phyloP scores from a whole-genome alignment of 495 filamentous ascomycete species.

The Cercophora scortea region DNA sequence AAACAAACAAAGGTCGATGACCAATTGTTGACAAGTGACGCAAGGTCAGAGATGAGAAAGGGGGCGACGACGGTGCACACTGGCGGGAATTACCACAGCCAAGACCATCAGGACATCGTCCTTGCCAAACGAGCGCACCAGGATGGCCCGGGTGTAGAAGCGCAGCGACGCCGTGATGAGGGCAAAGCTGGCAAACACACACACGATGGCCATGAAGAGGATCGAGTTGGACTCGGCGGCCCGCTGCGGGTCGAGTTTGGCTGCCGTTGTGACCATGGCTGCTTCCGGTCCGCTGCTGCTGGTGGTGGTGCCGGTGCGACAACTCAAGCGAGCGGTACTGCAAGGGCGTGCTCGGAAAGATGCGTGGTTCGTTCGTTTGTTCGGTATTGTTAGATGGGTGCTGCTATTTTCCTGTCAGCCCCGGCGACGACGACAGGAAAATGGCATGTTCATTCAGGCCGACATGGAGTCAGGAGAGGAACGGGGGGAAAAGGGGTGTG shows the following conservation, averaged over 20 bases:
- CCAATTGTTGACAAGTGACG: too few relatives aligned
- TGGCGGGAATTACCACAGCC: constrained; percentile 11
- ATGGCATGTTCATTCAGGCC: not conserved
- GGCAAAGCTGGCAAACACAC: constrained; percentile 11
- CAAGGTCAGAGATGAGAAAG: not conserved
- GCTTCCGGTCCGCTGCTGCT: not conserved
- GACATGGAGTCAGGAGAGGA: not conserved
- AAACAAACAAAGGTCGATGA: not conserved
- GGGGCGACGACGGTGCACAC: not conserved
- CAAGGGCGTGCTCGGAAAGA: not conserved
- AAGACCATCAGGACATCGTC: constrained; percentile 43
- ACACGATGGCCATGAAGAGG: constrained; percentile 11
- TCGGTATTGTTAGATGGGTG: not conserved
- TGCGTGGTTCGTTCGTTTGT: not conserved
- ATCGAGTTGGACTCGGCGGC: constrained; percentile 15
- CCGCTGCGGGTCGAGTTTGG: constrained; percentile 8
- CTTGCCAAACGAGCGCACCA: constrained; percentile 26
- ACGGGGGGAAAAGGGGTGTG: not conserved
- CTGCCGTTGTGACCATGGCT: not conserved
- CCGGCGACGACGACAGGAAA: not conserved
- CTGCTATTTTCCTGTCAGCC: not conserved
- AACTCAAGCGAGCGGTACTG: not conserved
- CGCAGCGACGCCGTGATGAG: constrained; percentile 15
- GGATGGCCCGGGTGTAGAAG: constrained; percentile 24
- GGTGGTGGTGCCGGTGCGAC: not conserved